These are phyloP conservation scores for Fraxinus paxiana DNA, from an alignment of 305 asterid genomes.

Conservation along the genomic window DNA sequence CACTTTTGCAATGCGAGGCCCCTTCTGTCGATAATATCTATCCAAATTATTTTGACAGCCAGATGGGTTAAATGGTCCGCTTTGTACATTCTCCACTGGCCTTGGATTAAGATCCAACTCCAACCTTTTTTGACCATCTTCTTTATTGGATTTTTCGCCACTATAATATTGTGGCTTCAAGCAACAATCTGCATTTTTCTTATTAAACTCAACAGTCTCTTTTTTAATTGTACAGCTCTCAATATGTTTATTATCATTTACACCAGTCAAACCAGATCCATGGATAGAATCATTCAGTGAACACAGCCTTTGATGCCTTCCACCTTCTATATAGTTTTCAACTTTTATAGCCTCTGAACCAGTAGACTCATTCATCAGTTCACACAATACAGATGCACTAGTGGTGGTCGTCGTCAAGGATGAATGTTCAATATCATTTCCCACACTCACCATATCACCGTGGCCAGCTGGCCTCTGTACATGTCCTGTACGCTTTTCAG, in stretches of 20 bases:
- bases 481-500: slow-evolving; percentile 28
- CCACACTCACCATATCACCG: slow-evolving; percentile 22
- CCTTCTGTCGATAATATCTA: slow-evolving; percentile 71
- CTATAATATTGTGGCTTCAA: slow-evolving; percentile 33
- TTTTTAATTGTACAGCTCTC: slow-evolving; percentile 20
- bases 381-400: slow-evolving; percentile 20
- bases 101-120: slow-evolving; percentile 44
- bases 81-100: slow-evolving; percentile 41
- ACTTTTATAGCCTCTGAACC: slow-evolving; percentile 36
- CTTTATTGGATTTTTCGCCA: slow-evolving; percentile 38
- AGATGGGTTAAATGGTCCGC: slow-evolving; percentile 42
- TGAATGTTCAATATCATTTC: slow-evolving; percentile 23
- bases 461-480: slow-evolving; percentile 20
- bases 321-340: slow-evolving; percentile 36
- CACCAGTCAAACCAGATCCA: slow-evolving; percentile 6
- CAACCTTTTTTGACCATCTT: slow-evolving; percentile 29
- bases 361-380: slow-evolving; percentile 26
- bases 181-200: slow-evolving; percentile 26
- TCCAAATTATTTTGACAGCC: slow-evolving; percentile 57
- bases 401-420: slow-evolving; percentile 18
- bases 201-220: slow-evolving; percentile 19
- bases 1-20: slow-evolving; percentile 96
- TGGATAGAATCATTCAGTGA: slow-evolving; percentile 13
- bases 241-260: slow-evolving; percentile 25
- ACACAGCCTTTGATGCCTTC: slow-evolving; percentile 19